These are phyloP conservation scores for Colletotrichum nymphaeae DNA, from an alignment of 2,329 filamentous ascomycete genomes.

Conservation along the genomic window DNA sequence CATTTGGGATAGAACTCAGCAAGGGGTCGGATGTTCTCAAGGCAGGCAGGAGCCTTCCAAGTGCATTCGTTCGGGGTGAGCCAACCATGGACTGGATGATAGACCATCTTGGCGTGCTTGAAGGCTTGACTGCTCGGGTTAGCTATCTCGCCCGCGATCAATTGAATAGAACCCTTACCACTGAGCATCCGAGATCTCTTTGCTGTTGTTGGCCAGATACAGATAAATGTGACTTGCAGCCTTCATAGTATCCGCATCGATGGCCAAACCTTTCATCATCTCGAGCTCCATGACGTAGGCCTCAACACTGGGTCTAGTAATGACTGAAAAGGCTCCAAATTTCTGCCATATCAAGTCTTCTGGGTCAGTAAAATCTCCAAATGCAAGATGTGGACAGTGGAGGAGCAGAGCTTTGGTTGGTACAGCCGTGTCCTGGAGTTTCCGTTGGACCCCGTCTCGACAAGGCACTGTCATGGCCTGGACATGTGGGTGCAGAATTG, in stretches of 20 bases:
- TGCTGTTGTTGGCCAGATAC: not conserved
- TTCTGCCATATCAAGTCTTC: not conserved
- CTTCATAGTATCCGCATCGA: not conserved
- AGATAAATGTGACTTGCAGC: not conserved
- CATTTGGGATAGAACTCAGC: no score
- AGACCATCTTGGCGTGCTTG: no score
- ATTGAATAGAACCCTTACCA: not conserved
- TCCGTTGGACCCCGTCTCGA: not conserved
- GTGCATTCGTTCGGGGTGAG: no score
- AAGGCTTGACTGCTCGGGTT: not conserved
- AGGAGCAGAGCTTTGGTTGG: not conserved
- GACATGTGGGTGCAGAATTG: not conserved
- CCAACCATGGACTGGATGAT: not conserved
- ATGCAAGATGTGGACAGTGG: not conserved
- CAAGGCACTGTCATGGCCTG: not conserved
- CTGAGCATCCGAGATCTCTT: no score
- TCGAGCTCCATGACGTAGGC: not conserved
- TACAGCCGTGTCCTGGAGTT: not conserved
- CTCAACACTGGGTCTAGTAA: no score
- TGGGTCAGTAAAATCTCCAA: not conserved
- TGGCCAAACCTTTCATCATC: not conserved
- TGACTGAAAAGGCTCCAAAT: not conserved
- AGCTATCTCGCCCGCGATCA: no score
- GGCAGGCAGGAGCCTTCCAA: no score
- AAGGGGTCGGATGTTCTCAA: no score